Evolutionary conservation across 2,329 filamentous ascomycete genomes (phyloP), one percentile per base, ranked within the genome.

Genomic region (Diplodia intermedia): DNA sequence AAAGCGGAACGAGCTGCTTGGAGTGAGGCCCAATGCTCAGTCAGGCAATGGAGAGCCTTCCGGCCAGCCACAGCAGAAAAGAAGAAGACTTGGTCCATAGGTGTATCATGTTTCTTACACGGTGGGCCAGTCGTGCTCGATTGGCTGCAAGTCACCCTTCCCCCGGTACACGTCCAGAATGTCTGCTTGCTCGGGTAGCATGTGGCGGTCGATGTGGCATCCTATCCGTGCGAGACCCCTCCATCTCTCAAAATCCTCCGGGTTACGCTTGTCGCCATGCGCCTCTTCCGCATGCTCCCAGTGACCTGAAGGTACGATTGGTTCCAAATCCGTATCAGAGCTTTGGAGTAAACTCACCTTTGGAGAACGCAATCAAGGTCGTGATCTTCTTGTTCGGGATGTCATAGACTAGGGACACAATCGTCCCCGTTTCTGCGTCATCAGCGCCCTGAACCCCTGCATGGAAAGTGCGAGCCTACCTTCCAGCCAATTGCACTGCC

Each of bases 401-500:
- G 69, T 88, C 86, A 70, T 85, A 88, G 1, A 88, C 84, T 0
- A 86, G 74, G 1, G 83, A 86, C 66, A 82, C 83, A 1, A 88
- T 80, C 0, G 85, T 88, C 0, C 86, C 86, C 0, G 86, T 88
- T 75, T 88, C 86, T 63, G 29, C 33, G 33, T 11, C 14, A 18
- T 55, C 18, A 55, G 52, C 18, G 15, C 26, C 26, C 14, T 12
- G 8, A 55, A n/a, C 18, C n/a, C 33, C 15, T 36, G 9, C 33
- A 40, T 38, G 11, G n/a, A 20, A n/a, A 36, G 2, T 20, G 7
- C 40, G 8, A 14, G 14, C 47, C 2, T 36, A 53, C 60, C 60
- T 68, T 88, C 85, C 1, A 88, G 81, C 86, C 86, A 88, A 69
- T 86, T 88, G 70, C 84, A 82, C 71, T 88, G 86, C 86, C 86